These are phyloP conservation scores for Agaricus blazei DNA, from an alignment of 768 basidiomycete genomes.

Conservation along the genomic window DNA sequence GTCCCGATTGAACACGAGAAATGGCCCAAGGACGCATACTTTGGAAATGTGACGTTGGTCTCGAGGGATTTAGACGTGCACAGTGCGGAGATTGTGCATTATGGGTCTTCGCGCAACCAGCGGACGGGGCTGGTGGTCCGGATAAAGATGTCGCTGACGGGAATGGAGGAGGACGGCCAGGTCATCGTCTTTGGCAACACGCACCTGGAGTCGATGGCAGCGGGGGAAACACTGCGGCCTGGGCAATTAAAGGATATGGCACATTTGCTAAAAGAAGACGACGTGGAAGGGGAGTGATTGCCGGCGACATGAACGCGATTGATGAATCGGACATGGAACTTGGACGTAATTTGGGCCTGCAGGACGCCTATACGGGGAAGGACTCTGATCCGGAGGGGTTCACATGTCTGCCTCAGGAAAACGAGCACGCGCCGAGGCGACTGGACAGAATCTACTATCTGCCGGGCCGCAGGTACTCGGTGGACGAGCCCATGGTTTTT, in stretches of 20 bases:
- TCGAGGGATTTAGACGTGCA: constrained; percentile 49
- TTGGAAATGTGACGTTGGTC: constrained; percentile 71
- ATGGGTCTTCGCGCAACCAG: constrained; percentile 41
- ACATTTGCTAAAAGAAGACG: constrained; percentile 40
- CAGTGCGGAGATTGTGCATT: constrained; percentile 46
- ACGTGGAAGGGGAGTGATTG: constrained; percentile 56
- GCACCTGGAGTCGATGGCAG: constrained; percentile 62
- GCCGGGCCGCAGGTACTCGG: constrained; percentile 39
- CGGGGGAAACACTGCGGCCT: constrained; percentile 34
- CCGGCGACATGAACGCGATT: constrained; percentile 74
- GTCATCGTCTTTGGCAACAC: constrained; percentile 66
- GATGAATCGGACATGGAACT: constrained; percentile 36
- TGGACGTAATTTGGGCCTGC: constrained; percentile 40
- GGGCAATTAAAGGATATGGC: constrained; percentile 51
- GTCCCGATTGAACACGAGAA: constrained; percentile 47
- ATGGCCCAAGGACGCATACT: constrained; percentile 47
- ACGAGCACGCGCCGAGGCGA: constrained; percentile 42
- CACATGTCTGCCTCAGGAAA: constrained; percentile 52
- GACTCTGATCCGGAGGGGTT: constrained; percentile 39
- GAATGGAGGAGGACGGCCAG: constrained; percentile 27
- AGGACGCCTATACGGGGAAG: constrained; percentile 53
- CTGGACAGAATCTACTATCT: constrained; percentile 67
- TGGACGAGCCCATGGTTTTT: constrained; percentile 50
- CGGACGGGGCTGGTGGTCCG: constrained; percentile 57
- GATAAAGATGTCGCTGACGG: constrained; percentile 38